Base-by-base conservation (phyloP, 2,329 filamentous ascomycete genomes). In the Onygena corvina region DNA sequence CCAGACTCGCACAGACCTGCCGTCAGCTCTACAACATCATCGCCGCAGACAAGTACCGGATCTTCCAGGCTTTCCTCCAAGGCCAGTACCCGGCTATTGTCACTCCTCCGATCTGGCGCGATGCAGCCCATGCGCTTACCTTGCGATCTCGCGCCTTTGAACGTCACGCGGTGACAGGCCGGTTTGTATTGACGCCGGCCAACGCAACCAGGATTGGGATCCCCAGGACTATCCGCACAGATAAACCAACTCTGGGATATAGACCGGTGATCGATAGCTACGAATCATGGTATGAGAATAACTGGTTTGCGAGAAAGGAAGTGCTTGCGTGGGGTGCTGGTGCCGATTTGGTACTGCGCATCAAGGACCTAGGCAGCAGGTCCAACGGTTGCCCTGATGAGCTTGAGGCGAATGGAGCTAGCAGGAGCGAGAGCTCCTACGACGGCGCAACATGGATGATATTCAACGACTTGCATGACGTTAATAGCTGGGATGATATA, bases 321-420 rank as follows among this genome's bases (percentile, higher is more conserved):
- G 71, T 77, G 0, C 60, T 83, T 5, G 75, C 71, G 2, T 80
- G 76, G 71, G 77, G 77, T 47, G 78, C 78, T 9, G 79, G 76
- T 1, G 73, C 78, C 1, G 71, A 77, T 50, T 59, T 83, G 7
- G 63, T 75, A 3, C 53, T 79, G 50, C 67, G 74, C 16, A 64
- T 71, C 8, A 73, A 71, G 55, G 64, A 72, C 48, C 67, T 67
- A 20, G 71, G 67, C 2, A 56, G 55, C 50, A 48, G 57, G 47
- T 48, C 52, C 29, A 53, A 51, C 31, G 40, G 20, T 14, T 44
- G 29, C 38, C 11, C 11, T 16, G 21, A 21, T 23, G 46, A 47
- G 21, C 16, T 20, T 31, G 11, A 46, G 7, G 35, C 20, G 6
- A 8, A 38, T 3, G 35, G 35, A 18, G 8, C 18, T 14, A 31